Base-by-base conservation (phyloP, 2,329 filamentous ascomycete genomes). In the Penicillium sp. region DNA sequence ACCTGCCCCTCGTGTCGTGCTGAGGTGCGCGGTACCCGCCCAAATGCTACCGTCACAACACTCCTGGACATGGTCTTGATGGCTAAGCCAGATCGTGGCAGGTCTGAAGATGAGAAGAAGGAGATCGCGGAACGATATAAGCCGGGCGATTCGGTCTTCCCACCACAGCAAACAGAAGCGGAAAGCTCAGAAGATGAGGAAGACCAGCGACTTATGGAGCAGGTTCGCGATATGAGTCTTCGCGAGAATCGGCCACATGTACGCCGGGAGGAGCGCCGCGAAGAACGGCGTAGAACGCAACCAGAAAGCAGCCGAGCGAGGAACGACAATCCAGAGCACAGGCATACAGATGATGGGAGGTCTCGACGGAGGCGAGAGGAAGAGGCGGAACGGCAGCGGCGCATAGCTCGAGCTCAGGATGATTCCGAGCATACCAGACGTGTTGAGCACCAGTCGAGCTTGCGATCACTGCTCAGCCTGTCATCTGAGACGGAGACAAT, bases 1-100 rank as follows among this genome's bases (percentile, higher is more conserved):
- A 97, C 92, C 46, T 99, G 95, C 78, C 95, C 95, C 42, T 90
- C 91, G 77, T 99, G 95, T 77, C 90, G 95, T 63, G 90, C 92
- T 46, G 77, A 83, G 13, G 93, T 99, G 59, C 88, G 93, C 61
- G 90, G 90, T 67, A 96, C 93, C 44, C 87, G 88, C 71, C 91
- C 91, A 69, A 96, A 98, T 83, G 91, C 95, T 56, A 92, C 90
- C 24, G 90, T 97, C 51, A 93, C 88, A 9, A 96, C 92, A 2
- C 80, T 98, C 46, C 79, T 99, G 58, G 93, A 98, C 55, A 93
- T 96, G 84, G 92, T 90, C 65, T 77, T 97, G 35, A 82, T 86
- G 26, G 87, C 90, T 45, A 91, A 96, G 68, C 93, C 95, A 1
- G 85, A 86, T 19, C 89, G 89, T 65, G 87, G 80, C 26, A 90